phyloP scores from a whole-genome alignment of 2,329 filamentous ascomycete genomes.

The Lomentospora prolificans region DNA sequence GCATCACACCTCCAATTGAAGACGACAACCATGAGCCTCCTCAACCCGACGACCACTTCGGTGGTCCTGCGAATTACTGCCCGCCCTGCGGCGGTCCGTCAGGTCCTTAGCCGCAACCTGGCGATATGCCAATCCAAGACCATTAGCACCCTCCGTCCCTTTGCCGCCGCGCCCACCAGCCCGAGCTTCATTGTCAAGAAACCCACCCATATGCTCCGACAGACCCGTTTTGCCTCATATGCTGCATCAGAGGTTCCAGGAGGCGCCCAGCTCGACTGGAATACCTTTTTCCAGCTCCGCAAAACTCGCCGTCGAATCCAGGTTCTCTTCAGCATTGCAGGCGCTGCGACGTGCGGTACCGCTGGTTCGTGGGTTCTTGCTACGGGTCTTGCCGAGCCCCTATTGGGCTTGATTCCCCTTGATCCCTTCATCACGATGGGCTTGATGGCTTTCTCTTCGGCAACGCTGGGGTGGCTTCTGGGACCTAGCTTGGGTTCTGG shows the following conservation, averaged over 20 bases:
- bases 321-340: conserved; percentile 62
- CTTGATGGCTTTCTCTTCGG: conserved; percentile 64
- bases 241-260: conserved; percentile 17
- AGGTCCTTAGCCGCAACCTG: background rate
- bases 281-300: conserved; percentile 85
- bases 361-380: conserved; percentile 58
- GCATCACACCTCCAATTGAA: background rate
- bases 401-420: conserved; percentile 64
- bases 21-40: conserved; percentile 6
- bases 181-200: conserved; percentile 4
- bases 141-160: conserved; percentile 12
- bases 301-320: conserved; percentile 77
- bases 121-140: background rate
- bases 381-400: conserved; percentile 60
- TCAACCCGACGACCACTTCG: conserved; percentile 4
- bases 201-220: conserved; percentile 13
- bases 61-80: conserved; percentile 4
- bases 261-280: conserved; percentile 65
- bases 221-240: conserved; percentile 9
- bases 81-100: background rate
- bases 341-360: conserved; percentile 51
- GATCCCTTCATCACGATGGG: conserved; percentile 84
- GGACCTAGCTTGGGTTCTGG: conserved; percentile 75
- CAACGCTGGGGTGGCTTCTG: conserved; percentile 76
- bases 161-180: conserved; percentile 11